These are phyloP conservation scores for Pezicula carpinea DNA, from an alignment of 2,329 filamentous ascomycete genomes.

Conservation along the genomic window DNA sequence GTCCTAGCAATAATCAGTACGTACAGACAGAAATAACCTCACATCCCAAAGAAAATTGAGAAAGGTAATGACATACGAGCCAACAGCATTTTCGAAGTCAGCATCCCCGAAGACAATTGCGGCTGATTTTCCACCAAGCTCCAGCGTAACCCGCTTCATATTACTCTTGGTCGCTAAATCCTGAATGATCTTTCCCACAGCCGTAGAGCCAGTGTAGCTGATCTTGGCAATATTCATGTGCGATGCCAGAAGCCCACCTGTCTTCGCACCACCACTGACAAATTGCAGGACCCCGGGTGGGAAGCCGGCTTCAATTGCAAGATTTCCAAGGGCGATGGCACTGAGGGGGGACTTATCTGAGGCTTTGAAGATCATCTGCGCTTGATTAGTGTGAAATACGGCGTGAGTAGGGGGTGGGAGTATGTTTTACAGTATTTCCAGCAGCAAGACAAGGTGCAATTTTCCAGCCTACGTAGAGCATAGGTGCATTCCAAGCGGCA, in stretches of 20 bases:
- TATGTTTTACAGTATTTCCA: conserved; percentile 46
- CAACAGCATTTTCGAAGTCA: conserved; percentile 42
- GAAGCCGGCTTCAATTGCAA: conserved; percentile 15
- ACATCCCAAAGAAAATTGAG: background rate
- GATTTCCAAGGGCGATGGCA: conserved; percentile 39
- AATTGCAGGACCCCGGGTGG: conserved; percentile 36
- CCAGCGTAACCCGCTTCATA: conserved; percentile 36
- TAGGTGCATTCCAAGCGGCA: conserved; percentile 52
- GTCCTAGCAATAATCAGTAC: conserved; percentile 20
- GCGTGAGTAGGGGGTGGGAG: no score
- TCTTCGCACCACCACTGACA: conserved; percentile 33
- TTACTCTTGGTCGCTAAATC: conserved; percentile 33
- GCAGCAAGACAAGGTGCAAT: conserved; percentile 55
- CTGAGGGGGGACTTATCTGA: conserved; percentile 57
- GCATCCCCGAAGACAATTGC: conserved; percentile 38
- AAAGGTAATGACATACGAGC: conserved; percentile 3
- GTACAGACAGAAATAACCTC: background rate
- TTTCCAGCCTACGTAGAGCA: conserved; percentile 46
- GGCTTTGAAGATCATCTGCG: conserved; percentile 53
- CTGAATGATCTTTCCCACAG: conserved; percentile 33
- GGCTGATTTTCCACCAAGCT: conserved; percentile 39
- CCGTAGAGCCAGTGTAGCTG: conserved; percentile 35
- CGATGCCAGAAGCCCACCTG: conserved; percentile 32
- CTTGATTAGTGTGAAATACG: no score
- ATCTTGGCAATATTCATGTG: conserved; percentile 35